Conservation (phyloP, 768 basidiomycete species). For the Lentinula boryana region DNA sequence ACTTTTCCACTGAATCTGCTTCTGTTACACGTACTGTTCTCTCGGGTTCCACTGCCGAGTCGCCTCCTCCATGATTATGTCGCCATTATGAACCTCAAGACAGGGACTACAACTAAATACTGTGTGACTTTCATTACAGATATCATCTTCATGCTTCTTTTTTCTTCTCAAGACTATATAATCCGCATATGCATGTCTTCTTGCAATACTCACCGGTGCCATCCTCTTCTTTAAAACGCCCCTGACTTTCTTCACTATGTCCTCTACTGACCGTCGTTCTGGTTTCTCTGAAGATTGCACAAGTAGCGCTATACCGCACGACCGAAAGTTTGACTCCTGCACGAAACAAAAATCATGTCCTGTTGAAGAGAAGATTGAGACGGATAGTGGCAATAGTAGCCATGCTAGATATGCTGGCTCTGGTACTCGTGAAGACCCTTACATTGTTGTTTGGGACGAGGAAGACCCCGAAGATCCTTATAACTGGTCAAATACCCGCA, state of each 20-base stretch:
- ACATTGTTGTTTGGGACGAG: conserved; percentile 46
- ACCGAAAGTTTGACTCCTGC: background rate
- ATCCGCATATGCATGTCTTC: background rate
- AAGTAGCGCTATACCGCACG: background rate
- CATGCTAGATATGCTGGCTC: conserved; percentile 30
- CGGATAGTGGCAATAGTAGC: background rate
- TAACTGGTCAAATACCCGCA: conserved; percentile 42
- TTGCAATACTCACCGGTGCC: background rate
- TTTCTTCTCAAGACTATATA: background rate
- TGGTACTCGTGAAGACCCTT: conserved; percentile 44
- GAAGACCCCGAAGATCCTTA: conserved; percentile 50
- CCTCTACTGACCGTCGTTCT: background rate
- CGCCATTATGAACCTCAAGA: background rate
- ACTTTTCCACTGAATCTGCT: background rate
- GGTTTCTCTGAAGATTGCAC: background rate
- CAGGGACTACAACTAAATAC: background rate
- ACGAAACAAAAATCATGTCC: background rate
- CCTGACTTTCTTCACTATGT: background rate
- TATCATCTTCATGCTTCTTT: conserved; percentile 1
- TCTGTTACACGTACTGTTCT: background rate
- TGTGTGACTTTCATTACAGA: conserved; percentile 3
- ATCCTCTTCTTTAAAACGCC: background rate
- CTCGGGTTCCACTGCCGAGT: background rate
- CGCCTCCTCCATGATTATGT: background rate
- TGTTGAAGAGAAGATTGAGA: conserved; percentile 1